Conservation (phyloP, 192 early-diverging fungal genomes). For the Paraglomus brasilianum region DNA sequence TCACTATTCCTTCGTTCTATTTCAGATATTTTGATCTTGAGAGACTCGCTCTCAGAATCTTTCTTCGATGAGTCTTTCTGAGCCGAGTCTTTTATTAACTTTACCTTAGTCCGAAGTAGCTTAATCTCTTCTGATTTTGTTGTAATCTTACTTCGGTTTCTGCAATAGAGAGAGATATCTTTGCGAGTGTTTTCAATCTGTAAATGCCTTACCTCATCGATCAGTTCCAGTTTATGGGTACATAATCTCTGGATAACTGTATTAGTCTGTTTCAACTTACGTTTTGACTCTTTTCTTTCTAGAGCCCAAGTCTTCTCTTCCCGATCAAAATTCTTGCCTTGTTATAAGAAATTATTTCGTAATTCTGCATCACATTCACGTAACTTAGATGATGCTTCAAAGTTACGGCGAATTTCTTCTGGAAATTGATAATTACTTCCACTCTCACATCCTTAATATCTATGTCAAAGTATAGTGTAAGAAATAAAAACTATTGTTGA, state of each 20-base stretch:
- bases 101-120: slow-evolving; percentile 22
- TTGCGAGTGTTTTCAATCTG: slow-evolving; percentile 4
- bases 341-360: background rate
- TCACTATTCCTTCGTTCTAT: too few relatives aligned
- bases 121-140: slow-evolving; percentile 25
- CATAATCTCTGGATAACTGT: background rate
- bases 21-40: slow-evolving; percentile 1
- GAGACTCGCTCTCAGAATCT: background rate
- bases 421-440: too few relatives aligned
- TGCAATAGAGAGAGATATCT: slow-evolving; percentile 25
- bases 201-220: slow-evolving; percentile 1
- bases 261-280: background rate
- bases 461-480: too few relatives aligned
- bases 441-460: too few relatives aligned
- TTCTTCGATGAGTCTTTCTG: slow-evolving; percentile 28
- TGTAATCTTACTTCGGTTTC: slow-evolving; percentile 8
- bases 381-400: slow-evolving; percentile 5
- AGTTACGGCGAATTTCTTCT: slow-evolving; percentile 1
- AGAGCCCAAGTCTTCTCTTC: slow-evolving; percentile 7
- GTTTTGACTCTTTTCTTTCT: slow-evolving; percentile 4
- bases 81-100: slow-evolving; percentile 15
- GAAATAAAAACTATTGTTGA: too few relatives aligned
- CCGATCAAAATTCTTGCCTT: slow-evolving; percentile 10
- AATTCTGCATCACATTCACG: slow-evolving; percentile 6
- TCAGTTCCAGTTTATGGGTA: background rate